Evolutionary conservation across 345 rosid species (phyloP).

Genomic region (Capsella bursapastoris): DNA sequence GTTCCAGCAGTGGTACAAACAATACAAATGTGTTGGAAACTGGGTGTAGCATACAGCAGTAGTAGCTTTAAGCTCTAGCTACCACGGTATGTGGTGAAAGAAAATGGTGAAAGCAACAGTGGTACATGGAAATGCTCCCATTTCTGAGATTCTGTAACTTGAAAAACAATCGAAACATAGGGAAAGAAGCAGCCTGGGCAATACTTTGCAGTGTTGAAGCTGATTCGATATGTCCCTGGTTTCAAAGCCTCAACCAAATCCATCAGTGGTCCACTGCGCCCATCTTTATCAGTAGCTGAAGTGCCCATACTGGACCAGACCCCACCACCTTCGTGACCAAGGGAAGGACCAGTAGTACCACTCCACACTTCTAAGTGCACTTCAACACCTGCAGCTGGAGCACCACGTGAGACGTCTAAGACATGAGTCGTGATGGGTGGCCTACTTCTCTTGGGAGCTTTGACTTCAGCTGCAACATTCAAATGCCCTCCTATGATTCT

Average conservation of each 20-base stretch:
- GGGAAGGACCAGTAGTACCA: conserved; percentile 52
- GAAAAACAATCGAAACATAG: conserved; percentile 72
- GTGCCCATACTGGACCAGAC: conserved; percentile 67
- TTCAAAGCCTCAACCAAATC: conserved; percentile 59
- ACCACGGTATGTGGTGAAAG: conserved; percentile 86
- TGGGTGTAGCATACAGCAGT: neutral
- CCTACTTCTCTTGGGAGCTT: conserved; percentile 58
- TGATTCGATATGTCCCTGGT: conserved; percentile 83
- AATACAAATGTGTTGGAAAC: conserved; percentile 11
- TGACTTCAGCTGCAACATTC: conserved; percentile 51
- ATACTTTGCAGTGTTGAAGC: conserved; percentile 82
- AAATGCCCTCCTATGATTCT: conserved; percentile 76
- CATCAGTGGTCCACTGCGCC: conserved; percentile 83
- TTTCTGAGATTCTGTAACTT: conserved; percentile 70
- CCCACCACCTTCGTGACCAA: conserved; percentile 46
- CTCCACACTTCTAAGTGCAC: conserved; percentile 76
- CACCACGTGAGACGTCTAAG: conserved; percentile 81
- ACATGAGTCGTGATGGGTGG: conserved; percentile 96
- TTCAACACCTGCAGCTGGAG: conserved; percentile 82
- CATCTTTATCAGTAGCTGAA: conserved; percentile 80
- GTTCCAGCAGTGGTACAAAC: neutral
- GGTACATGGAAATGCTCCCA: conserved; percentile 93
- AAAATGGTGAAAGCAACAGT: conserved; percentile 83
- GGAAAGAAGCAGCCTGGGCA: conserved; percentile 83
- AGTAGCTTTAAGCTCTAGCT: conserved; percentile 56